These are phyloP conservation scores for Melanogaster broomeanus DNA, from an alignment of 768 basidiomycete genomes.

Conservation along the genomic window DNA sequence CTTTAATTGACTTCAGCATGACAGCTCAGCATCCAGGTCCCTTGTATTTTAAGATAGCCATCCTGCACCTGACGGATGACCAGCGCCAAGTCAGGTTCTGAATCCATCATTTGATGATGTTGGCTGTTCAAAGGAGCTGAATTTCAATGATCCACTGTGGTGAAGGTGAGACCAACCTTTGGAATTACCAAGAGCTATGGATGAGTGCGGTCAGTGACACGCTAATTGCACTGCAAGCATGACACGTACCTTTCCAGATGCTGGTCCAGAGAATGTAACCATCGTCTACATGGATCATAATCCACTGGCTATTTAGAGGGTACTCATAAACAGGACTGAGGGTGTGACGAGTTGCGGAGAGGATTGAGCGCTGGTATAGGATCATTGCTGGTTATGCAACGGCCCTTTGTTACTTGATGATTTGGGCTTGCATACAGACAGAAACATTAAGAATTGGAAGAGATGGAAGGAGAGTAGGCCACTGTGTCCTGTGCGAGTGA, in stretches of 20 bases:
- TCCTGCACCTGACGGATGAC: conserved; percentile 84
- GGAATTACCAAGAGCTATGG: conserved; percentile 79
- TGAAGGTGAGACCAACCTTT: conserved; percentile 56
- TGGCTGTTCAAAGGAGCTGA: conserved; percentile 51
- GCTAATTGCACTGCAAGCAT: background rate
- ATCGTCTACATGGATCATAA: conserved; percentile 95
- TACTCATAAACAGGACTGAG: conserved; percentile 84
- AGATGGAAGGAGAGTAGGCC: conserved; percentile 28
- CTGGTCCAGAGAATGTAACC: conserved; percentile 92
- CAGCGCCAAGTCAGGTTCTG: conserved; percentile 82
- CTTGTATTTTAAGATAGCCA: conserved; percentile 89
- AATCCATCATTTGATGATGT: conserved; percentile 92
- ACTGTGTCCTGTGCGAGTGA: conserved; percentile 30
- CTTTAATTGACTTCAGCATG: conserved; percentile 37
- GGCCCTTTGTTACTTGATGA: conserved; percentile 82
- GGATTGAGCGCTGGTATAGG: conserved; percentile 31
- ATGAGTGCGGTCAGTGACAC: conserved; percentile 10
- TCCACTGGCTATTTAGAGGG: conserved; percentile 87
- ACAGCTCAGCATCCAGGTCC: conserved; percentile 76
- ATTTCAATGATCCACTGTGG: conserved; percentile 9
- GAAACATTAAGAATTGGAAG: conserved; percentile 39
- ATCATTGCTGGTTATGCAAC: conserved; percentile 90
- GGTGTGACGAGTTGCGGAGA: conserved; percentile 3
- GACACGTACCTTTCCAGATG: conserved; percentile 82
- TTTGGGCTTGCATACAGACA: conserved; percentile 74